Base-by-base conservation (phyloP, 768 basidiomycete species). In the Cytidiella melzeri region DNA sequence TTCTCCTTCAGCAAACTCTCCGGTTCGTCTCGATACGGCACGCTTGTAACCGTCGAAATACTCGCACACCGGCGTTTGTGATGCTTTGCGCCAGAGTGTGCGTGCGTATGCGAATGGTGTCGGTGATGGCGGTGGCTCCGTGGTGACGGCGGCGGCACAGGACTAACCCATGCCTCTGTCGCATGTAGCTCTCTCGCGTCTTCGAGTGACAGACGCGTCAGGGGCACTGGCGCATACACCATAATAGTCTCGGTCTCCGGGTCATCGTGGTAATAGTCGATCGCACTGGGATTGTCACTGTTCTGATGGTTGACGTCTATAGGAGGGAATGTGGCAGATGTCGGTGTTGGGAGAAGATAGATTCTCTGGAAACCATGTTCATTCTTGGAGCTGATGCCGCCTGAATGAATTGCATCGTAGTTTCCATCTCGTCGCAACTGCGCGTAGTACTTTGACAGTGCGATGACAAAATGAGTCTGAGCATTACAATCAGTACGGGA, bases 381-480 rank as follows among this genome's bases (percentile, higher is more conserved):
- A 46, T 13, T 6, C 39, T 43, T 50, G 20, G 57, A 51, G 40
- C 58, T 52, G 45, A 55, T 18, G 40, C 10, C 7, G 58, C 45
- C 71, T 61, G 50, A 70, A 69, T n/a, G 76, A 52, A 45, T 53
- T 50, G 30, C 40, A 26, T 46, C 47, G 44, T 3, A 40, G 28
- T 24, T 48, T 18, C 26, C 48, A 27, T 59, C 55, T 28, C 60
- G 75, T 24, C 69, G 65, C 30, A 88, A 68, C 39, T 76, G 71
- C 6, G 73, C 66, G 62, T 87, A 82, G 55, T 81, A 80, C 44
- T 75, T 83, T 5, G 84, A 78, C 10, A 91, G 73, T 2, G 84
- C 78, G 52, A 90, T 72, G 28, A 89, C 75, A 65, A 87, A 85
- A 64, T 90, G 87, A 45, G 90, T 72, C 87, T 88, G 54, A 1